Base-by-base conservation (phyloP, 441 rosid genomes). In the Capsella rubella region DNA sequence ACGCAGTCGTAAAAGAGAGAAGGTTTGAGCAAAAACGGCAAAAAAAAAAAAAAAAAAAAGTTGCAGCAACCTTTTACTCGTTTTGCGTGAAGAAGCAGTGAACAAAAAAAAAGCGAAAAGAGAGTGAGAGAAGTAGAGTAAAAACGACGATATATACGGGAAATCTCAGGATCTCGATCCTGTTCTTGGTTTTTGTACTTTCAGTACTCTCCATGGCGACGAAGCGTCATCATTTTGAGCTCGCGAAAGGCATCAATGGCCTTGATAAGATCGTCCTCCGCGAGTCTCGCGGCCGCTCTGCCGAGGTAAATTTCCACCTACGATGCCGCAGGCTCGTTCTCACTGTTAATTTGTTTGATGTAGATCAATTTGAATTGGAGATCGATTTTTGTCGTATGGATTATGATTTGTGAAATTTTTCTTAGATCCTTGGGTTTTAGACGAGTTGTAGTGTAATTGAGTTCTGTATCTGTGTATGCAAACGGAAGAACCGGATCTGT, bases 181-280 rank as follows among this genome's bases (percentile, higher is more conserved):
- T 56, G 10, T 29, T 67, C 3, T 55, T 47, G 37, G 0, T 62
- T 69, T 35, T 73, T 3, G 4, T 62, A 51, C 49, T 78, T 51
- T 77, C 72, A 25, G 31, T 31, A 40, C 25, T 62, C 10, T 52
- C 79, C 42, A 81, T 82, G 85, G 81, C 84, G 59, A 73, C 77
- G 64, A 84, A 83, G 72, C 82, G 59, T 66, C 62, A 60, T 32
- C 74, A 78, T 34, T 80, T 78, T 31, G 86, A 89, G 83, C 25
- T 78, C 40, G 67, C 83, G 62, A 82, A 81, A 76, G 95, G 93
- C 75, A 53, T 79, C 79, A 86, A 89, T 51, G 89, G 89, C 75
- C 93, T 90, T 53, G 89, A 85, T 13, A 89, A 85, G 82, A 80
- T 90, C 70, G 71, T 92, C 65, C 84, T 92, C 79, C 89, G 95